Percentiles rank a stretch among this genome's conserved stretches.
Conservation (phyloP, 306 rosid species). For the Medicago arabica region DNA sequence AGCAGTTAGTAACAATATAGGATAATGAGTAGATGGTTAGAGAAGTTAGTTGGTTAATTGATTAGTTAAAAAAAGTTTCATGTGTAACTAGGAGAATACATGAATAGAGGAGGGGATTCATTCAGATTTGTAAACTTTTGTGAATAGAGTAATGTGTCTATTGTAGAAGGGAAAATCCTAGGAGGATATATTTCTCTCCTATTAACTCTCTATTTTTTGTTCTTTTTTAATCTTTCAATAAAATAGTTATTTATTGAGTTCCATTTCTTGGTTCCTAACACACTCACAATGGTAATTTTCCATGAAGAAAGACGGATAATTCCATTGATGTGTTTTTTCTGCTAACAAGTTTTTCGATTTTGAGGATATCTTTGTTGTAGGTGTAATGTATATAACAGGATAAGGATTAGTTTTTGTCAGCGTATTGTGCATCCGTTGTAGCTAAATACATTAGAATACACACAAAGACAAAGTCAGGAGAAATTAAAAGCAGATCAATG, state of each 20-base stretch:
- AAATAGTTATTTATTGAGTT: not conserved
- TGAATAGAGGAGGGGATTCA: not conserved
- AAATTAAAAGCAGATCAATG: constrained; percentile 2
- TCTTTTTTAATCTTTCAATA: not conserved
- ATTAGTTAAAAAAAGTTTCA: not conserved
- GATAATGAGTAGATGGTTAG: not conserved
- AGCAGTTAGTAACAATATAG: not conserved
- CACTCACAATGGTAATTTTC: not conserved
- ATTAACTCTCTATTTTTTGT: not conserved
- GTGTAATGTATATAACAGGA: not conserved
- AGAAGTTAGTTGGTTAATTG: not conserved
- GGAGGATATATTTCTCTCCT: not conserved
- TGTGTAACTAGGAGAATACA: constrained; percentile 1
- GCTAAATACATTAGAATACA: constrained; percentile 5
- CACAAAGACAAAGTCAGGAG: not conserved
- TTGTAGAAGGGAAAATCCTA: not conserved
- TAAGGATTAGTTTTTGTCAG: not conserved
- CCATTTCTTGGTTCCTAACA: not conserved
- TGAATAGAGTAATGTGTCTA: not conserved
- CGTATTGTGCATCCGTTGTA: not conserved
- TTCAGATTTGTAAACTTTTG: not conserved
- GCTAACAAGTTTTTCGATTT: not conserved
- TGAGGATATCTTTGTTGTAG: not conserved
- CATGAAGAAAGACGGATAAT: not conserved
- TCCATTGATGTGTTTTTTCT: not conserved